phyloP scores from a whole-genome alignment of 345 rosid species.

The Euphorbia lathyris region DNA sequence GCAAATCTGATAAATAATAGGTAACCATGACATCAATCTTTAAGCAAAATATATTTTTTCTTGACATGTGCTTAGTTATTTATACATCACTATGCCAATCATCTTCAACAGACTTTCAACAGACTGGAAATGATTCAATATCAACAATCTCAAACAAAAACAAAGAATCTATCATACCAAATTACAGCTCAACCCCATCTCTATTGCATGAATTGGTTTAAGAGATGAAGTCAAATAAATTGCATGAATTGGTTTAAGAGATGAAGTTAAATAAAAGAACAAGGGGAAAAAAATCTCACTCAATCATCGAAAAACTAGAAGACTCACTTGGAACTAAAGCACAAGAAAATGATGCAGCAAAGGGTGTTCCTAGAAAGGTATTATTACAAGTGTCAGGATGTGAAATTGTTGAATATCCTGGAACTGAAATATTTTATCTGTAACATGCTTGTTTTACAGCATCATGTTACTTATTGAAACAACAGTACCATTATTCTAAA shows the following conservation, averaged over 20 bases:
- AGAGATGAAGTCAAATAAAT: neutral
- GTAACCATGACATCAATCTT: neutral
- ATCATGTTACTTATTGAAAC: neutral
- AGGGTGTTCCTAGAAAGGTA: neutral
- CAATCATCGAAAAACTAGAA: neutral
- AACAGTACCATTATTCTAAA: neutral
- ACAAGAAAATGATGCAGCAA: neutral
- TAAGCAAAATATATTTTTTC: neutral
- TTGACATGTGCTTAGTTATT: neutral
- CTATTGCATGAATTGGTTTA: neutral
- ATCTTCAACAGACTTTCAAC: too few species aligned
- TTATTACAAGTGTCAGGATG: neutral
- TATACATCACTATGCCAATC: neutral
- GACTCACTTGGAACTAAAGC: neutral
- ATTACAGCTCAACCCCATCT: too few species aligned
- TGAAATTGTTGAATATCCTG: neutral
- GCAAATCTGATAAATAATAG: too few species aligned
- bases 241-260: neutral
- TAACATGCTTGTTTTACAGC: neutral
- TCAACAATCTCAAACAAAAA: neutral
- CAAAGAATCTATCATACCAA: neutral
- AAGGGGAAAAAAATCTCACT: neutral
- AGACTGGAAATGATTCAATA: neutral
- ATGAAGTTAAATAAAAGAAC: neutral
- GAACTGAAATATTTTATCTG: neutral